A percentile compares a stretch with the other conserved stretches of the same genome.
phyloP scores from a whole-genome alignment of 306 rosid species.

The Pyrus communis region DNA sequence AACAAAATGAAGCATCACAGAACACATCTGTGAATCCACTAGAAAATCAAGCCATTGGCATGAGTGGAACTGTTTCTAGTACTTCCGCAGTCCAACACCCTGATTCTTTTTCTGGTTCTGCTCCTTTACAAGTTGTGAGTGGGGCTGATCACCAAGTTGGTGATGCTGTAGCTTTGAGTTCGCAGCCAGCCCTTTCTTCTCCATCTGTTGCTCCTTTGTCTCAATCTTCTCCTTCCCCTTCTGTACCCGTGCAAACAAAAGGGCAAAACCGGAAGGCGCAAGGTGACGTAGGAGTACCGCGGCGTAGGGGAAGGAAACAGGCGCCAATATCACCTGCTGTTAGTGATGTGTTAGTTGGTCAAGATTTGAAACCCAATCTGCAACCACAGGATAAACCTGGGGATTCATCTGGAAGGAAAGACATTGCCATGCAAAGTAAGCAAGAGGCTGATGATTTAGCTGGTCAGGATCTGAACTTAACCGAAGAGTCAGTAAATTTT shows the following conservation, averaged over 20 bases:
- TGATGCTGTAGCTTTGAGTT: constrained; percentile 35
- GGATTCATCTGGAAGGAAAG: constrained; percentile 28
- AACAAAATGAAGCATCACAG: constrained; percentile 42
- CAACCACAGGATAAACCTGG: constrained; percentile 30
- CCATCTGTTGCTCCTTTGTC: constrained; percentile 37
- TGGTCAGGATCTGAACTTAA: constrained; percentile 29
- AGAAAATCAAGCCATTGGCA: constrained; percentile 35
- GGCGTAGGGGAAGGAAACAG: constrained; percentile 84
- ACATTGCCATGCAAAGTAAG: constrained; percentile 12
- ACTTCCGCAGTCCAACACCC: constrained; percentile 27
- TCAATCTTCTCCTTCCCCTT: constrained; percentile 41
- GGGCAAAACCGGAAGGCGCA: constrained; percentile 55
- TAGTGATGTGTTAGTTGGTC: constrained; percentile 37
- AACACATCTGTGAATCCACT: constrained; percentile 31
- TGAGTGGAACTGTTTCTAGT: constrained; percentile 30
- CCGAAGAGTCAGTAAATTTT: constrained; percentile 26
- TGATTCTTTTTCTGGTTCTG: constrained; percentile 34
- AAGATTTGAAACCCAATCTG: constrained; percentile 32
- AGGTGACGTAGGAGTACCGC: constrained; percentile 47
- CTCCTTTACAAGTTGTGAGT: constrained; percentile 26
- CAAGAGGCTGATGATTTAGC: constrained; percentile 31
- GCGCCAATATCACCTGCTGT: constrained; percentile 23
- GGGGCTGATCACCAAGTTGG: constrained; percentile 30
- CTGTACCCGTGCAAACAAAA: constrained; percentile 38
- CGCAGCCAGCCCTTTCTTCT: constrained; percentile 32